Conservation (phyloP, 176 grass and related monocot genomes). For the Paspalum vaginatum region DNA sequence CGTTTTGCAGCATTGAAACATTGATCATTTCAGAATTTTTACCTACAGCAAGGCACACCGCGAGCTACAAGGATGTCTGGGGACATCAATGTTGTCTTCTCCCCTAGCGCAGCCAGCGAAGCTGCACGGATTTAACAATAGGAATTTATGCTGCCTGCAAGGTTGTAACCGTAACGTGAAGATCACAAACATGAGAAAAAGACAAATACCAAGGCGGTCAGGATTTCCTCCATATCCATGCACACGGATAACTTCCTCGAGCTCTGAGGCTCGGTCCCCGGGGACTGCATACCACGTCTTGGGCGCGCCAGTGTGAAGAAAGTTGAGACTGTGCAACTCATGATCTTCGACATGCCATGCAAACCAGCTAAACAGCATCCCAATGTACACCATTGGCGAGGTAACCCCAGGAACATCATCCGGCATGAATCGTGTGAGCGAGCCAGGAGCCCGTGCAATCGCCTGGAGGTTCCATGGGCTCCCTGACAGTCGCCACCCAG, state of each 20-base stretch:
- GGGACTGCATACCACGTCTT: conserved; percentile 92
- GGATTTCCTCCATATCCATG: conserved; percentile 84
- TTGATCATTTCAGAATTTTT: conserved; percentile 31
- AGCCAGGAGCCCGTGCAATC: conserved; percentile 77
- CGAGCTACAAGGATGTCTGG: conserved; percentile 73
- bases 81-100: conserved; percentile 92
- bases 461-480: conserved; percentile 98
- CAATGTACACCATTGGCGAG: conserved; percentile 98
- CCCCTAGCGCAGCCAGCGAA: conserved; percentile 79
- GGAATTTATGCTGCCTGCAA: background rate
- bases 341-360: conserved; percentile 99
- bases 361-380: conserved; percentile 97
- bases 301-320: conserved; percentile 75
- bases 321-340: conserved; percentile 94
- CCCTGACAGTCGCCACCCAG: conserved; percentile 72
- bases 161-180: background rate
- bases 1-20: background rate
- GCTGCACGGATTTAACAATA: conserved; percentile 53
- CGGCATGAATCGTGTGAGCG: conserved; percentile 91
- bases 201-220: conserved; percentile 67
- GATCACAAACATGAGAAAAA: background rate
- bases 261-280: conserved; percentile 59
- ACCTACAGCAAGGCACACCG: conserved; percentile 93
- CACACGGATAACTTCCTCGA: conserved; percentile 80
- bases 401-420: conserved; percentile 92